Percentiles rank a stretch among this genome's conserved stretches.
These are phyloP conservation scores for Lasiodiplodia hormozganensis DNA, from an alignment of 2,329 filamentous ascomycete species.

Conservation along the genomic window DNA sequence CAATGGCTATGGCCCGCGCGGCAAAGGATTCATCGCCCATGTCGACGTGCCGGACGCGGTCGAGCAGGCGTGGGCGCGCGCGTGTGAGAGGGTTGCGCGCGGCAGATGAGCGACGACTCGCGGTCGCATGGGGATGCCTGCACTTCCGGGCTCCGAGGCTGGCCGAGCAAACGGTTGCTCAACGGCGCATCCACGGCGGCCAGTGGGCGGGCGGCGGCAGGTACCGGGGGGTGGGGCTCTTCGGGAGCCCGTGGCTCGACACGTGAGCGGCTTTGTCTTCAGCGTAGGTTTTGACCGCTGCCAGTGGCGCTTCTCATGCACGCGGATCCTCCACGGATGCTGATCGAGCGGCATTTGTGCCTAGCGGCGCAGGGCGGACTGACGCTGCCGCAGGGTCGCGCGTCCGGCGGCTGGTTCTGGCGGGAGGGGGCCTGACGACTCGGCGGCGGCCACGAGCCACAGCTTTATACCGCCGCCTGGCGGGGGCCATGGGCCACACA, in stretches of 20 bases:
- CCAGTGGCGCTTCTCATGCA: not conserved
- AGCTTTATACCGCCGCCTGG: slow-evolving; percentile 17
- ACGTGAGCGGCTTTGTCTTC: slow-evolving; percentile 6
- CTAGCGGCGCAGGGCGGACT: slow-evolving; percentile 22
- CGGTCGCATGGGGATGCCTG: slow-evolving; percentile 15
- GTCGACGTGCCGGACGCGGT: slow-evolving; percentile 50
- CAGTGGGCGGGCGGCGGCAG: slow-evolving; percentile 12
- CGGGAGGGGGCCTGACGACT: slow-evolving; percentile 22
- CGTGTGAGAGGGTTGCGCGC: slow-evolving; percentile 2
- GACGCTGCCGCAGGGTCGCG: slow-evolving; percentile 9
- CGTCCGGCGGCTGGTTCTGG: slow-evolving; percentile 16
- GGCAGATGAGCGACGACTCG: slow-evolving; percentile 9
- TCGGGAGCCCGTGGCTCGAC: slow-evolving; percentile 5
- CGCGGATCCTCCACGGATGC: slow-evolving; percentile 6
- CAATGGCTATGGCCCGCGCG: slow-evolving; percentile 53
- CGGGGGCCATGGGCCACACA: not conserved
- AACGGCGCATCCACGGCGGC: slow-evolving; percentile 16
- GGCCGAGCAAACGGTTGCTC: slow-evolving; percentile 21
- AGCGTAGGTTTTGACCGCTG: not conserved
- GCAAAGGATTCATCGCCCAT: slow-evolving; percentile 53
- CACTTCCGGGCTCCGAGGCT: slow-evolving; percentile 7
- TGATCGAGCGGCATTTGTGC: not conserved
- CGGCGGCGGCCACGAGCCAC: slow-evolving; percentile 15
- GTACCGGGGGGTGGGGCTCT: slow-evolving; percentile 24
- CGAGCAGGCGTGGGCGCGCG: slow-evolving; percentile 42